Base-by-base conservation (phyloP, 2,329 filamentous ascomycete species). In the Fusarium coicis region DNA sequence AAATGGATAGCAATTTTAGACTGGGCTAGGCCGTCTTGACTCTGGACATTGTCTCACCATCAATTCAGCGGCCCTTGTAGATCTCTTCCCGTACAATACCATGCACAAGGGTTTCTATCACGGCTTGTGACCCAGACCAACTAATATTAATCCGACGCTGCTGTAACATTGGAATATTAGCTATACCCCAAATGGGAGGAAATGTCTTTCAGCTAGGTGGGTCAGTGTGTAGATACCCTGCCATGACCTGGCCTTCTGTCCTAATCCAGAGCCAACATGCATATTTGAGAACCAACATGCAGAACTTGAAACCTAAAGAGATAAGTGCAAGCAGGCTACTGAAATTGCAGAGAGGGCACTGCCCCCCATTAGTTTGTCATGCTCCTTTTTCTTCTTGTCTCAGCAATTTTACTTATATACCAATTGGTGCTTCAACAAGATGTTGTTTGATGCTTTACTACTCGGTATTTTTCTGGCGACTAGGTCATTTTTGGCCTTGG, bases 41-140 rank as follows among this genome's bases (percentile, higher is more conserved):
- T 7, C 21, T 1, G 3, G 15, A 5, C 10, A 32, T 10, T 2
- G 14, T 15, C 21, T 23, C 15, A 23, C 15, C 46, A 18, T 10
- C 15, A 23, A 3, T 7, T 19, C 10, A 19, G 21, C 4, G 5
- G 1, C 28, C 10, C 8, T 32, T 12, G 6, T 14, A 6, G 21
- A 9, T 15, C 5, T 5, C 0, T 10, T 34, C 30, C 21, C 8
- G 2, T 23, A 18, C 11, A 7, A 4, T 15, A 0, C 21, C 3
- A 18, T 34, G 4, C 30, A 18, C 11, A 18, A 8, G 6, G 14
- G 3, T 50, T 23, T 10, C 21, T 6, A 19, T 14, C 21, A 19
- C 21, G 15, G 5, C 15, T 18, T 16, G 11, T 34, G 8, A 0
- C 0, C 5, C 8, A 34, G 21, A 7, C 30, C 30, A 23, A 34